Conservation (phyloP, 176 grass and related monocot species). For the Musa itinerans region DNA sequence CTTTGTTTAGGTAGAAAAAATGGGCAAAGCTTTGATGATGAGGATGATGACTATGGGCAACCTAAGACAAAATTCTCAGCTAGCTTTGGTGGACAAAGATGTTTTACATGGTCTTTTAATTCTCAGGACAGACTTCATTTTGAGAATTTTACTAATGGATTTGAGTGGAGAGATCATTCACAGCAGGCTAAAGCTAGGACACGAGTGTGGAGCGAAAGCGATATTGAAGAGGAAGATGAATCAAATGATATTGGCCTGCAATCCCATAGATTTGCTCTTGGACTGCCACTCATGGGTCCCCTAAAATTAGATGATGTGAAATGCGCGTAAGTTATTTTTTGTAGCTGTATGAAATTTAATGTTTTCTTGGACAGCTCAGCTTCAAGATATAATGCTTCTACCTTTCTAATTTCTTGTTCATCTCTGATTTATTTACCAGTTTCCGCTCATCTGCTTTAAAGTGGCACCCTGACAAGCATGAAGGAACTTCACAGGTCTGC, state of each 20-base stretch:
- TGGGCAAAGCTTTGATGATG: slow-evolving; percentile 37
- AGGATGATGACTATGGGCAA: slow-evolving; percentile 2
- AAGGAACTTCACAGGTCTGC: slow-evolving; percentile 65
- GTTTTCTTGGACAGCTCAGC: neutral
- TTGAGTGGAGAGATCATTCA: slow-evolving; percentile 49
- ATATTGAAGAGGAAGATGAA: slow-evolving; percentile 58
- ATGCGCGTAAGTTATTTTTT: slow-evolving; percentile 53
- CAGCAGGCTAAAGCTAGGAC: slow-evolving; percentile 38
- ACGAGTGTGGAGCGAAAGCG: slow-evolving; percentile 67
- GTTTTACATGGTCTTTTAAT: slow-evolving; percentile 54
- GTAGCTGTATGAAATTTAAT: slow-evolving; percentile 4
- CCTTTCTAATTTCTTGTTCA: slow-evolving; percentile 9
- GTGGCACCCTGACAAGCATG: slow-evolving; percentile 93
- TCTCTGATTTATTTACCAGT: slow-evolving; percentile 28
- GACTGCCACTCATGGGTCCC: slow-evolving; percentile 48
- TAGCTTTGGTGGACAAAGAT: slow-evolving; percentile 35
- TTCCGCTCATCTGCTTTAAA: slow-evolving; percentile 68
- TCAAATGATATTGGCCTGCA: slow-evolving; percentile 18
- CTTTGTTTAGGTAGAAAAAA: slow-evolving; percentile 27
- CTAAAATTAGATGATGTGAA: slow-evolving; percentile 65
- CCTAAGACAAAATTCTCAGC: slow-evolving; percentile 17
- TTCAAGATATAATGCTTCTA: no score
- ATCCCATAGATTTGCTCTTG: slow-evolving; percentile 51
- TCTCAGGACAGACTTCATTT: slow-evolving; percentile 30
- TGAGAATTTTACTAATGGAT: slow-evolving; percentile 32